Percentiles rank a stretch among this genome's conserved stretches.
phyloP scores from a whole-genome alignment of 2,329 filamentous ascomycete genomes.

The Cladophialophora carrionii region DNA sequence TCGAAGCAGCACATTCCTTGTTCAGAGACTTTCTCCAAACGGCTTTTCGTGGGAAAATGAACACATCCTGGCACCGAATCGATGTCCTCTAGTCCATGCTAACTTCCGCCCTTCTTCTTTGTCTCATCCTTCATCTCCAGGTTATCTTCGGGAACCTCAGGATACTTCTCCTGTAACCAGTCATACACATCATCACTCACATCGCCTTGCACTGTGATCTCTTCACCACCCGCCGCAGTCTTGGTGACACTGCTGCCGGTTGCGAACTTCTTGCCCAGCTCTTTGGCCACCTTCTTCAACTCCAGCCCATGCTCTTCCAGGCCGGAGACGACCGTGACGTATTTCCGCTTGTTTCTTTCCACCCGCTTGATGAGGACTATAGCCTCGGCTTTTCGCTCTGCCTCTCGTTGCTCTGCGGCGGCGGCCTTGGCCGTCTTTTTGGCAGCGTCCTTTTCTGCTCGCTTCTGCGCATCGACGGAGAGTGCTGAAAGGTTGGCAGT shows the following conservation, averaged over 20 bases:
- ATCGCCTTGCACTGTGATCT: slow-evolving; percentile 97
- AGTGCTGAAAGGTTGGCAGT: slow-evolving; percentile 83
- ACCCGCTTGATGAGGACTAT: slow-evolving; percentile 93
- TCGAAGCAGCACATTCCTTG: background rate
- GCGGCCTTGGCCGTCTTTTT: slow-evolving; percentile 97
- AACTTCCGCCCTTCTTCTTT: slow-evolving; percentile 65
- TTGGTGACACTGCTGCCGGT: slow-evolving; percentile 93
- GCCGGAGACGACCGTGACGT: slow-evolving; percentile 87
- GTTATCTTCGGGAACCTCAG: slow-evolving; percentile 87
- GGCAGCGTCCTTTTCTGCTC: slow-evolving; percentile 90
- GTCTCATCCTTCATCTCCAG: slow-evolving; percentile 97
- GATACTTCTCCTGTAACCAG: slow-evolving; percentile 83
- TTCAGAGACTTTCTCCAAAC: background rate
- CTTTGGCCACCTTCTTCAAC: slow-evolving; percentile 93
- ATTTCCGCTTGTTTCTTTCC: slow-evolving; percentile 97
- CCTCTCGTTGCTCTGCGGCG: slow-evolving; percentile 79
- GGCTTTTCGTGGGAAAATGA: background rate
- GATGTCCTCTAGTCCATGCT: background rate
- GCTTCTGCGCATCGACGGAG: slow-evolving; percentile 88
- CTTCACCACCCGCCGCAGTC: slow-evolving; percentile 80
- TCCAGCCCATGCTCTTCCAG: slow-evolving; percentile 89
- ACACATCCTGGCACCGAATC: background rate
- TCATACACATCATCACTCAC: slow-evolving; percentile 93
- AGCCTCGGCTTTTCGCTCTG: slow-evolving; percentile 78
- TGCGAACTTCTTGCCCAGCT: slow-evolving; percentile 98